A percentile compares a stretch with the other conserved stretches of the same genome.
Conservation (phyloP, 805 yeast species). For the Cyberlindnera maritima region DNA sequence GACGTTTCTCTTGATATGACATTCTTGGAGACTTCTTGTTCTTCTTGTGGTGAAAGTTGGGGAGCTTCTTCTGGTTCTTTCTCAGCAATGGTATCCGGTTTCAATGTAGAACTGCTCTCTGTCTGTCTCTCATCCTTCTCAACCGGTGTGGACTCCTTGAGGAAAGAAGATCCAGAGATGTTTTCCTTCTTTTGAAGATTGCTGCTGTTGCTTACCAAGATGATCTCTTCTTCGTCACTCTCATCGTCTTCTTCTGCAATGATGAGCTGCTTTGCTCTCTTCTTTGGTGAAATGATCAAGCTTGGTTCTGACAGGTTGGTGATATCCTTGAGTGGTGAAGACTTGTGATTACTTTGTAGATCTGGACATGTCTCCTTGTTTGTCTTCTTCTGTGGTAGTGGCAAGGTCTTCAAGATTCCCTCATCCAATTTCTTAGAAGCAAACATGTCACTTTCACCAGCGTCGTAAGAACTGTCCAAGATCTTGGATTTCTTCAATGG, state of each 20-base stretch:
- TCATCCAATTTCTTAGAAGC: slow-evolving; percentile 13
- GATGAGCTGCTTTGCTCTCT: slow-evolving; percentile 1
- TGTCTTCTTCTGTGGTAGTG: background rate
- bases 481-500: slow-evolving; percentile 20
- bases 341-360: background rate
- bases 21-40: background rate
- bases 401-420: slow-evolving; percentile 4
- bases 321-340: slow-evolving; percentile 15
- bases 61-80: background rate
- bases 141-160: background rate
- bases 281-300: slow-evolving; percentile 6
- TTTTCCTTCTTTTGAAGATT: background rate
- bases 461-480: slow-evolving; percentile 24
- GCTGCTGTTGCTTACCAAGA: slow-evolving; percentile 25
- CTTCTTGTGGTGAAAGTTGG: background rate
- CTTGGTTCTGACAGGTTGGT: slow-evolving; percentile 12
- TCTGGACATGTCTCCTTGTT: background rate
- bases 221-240: slow-evolving; percentile 19
- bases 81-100: slow-evolving; percentile 1
- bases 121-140: background rate
- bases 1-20: background rate
- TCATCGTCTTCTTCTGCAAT: slow-evolving; percentile 2
- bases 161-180: background rate
- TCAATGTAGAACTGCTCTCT: slow-evolving; percentile 9
- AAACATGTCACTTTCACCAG: slow-evolving; percentile 18